Evolutionary conservation across 495 filamentous ascomycete species (phyloP).

Genomic region (Podospora sp.): DNA sequence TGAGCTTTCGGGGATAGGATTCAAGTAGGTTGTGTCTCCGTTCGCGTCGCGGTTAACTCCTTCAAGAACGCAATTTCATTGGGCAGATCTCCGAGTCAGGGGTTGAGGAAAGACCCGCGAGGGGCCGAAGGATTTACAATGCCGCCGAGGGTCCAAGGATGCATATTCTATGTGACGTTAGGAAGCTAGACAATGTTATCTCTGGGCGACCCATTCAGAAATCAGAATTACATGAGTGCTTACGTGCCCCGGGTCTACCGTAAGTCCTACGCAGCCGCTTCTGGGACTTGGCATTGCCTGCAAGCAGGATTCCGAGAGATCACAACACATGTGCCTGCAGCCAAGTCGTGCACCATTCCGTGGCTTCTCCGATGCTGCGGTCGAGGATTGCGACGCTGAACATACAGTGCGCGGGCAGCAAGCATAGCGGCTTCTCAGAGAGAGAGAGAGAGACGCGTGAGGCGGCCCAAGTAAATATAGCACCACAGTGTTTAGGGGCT

Average conservation of each 20-base stretch:
- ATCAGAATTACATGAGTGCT: background rate
- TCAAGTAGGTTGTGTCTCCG: background rate
- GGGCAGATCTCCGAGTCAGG: background rate
- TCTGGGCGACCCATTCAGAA: too few relatives aligned
- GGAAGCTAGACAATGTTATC: too few relatives aligned
- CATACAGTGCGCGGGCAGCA: too few relatives aligned
- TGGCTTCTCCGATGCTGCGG: too few relatives aligned
- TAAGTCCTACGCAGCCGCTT: background rate
- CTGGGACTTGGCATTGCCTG: background rate
- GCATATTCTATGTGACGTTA: too few relatives aligned
- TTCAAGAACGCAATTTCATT: background rate
- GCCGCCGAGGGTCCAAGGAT: background rate
- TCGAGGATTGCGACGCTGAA: too few relatives aligned
- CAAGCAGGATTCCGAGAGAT: background rate
- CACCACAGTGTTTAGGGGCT: too few relatives aligned
- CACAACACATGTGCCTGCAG: background rate
- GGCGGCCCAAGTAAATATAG: too few relatives aligned
- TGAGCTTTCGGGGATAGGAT: background rate
- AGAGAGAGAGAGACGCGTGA: too few relatives aligned
- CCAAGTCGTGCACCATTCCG: too few relatives aligned
- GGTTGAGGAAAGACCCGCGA: background rate
- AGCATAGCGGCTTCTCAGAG: too few relatives aligned
- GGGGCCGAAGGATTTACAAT: background rate
- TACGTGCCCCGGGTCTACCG: background rate
- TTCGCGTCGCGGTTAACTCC: background rate